A percentile compares a stretch with the other conserved stretches of the same genome.
These are phyloP conservation scores for Populus euphratica DNA, from an alignment of 345 rosid species.

Conservation along the genomic window DNA sequence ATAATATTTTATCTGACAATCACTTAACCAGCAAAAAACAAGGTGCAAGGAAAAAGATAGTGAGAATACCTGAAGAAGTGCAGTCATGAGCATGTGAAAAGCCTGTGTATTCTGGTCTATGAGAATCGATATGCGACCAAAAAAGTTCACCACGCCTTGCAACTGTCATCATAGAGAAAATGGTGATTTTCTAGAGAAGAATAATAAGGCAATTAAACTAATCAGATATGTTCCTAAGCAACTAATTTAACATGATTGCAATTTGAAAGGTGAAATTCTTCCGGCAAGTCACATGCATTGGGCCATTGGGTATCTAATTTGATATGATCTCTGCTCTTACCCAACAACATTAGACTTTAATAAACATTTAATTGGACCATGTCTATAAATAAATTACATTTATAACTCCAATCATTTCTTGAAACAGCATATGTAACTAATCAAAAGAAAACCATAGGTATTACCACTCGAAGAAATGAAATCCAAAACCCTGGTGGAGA, in stretches of 20 bases:
- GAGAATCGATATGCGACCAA: constrained; percentile 73
- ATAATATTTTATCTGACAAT: background rate
- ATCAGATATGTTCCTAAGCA: background rate
- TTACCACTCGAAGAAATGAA: constrained; percentile 16
- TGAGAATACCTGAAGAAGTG: constrained; percentile 75
- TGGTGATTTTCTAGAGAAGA: background rate
- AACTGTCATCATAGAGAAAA: constrained; percentile 46
- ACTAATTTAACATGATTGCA: background rate
- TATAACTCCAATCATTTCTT: background rate
- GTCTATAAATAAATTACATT: background rate
- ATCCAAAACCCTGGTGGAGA: constrained; percentile 25
- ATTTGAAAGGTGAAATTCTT: background rate
- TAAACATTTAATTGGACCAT: background rate
- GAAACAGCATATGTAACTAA: background rate
- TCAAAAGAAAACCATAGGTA: background rate
- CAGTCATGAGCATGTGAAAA: constrained; percentile 84
- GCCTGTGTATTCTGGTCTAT: constrained; percentile 90
- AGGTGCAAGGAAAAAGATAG: background rate
- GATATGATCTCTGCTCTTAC: background rate
- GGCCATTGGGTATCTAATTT: background rate
- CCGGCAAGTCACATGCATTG: background rate
- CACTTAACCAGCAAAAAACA: background rate
- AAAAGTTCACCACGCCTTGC: constrained; percentile 80
- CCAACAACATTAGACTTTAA: background rate
- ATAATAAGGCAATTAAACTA: background rate